Conservation (phyloP, 2,329 filamentous ascomycete species). For the Blumeriella jaapii region DNA sequence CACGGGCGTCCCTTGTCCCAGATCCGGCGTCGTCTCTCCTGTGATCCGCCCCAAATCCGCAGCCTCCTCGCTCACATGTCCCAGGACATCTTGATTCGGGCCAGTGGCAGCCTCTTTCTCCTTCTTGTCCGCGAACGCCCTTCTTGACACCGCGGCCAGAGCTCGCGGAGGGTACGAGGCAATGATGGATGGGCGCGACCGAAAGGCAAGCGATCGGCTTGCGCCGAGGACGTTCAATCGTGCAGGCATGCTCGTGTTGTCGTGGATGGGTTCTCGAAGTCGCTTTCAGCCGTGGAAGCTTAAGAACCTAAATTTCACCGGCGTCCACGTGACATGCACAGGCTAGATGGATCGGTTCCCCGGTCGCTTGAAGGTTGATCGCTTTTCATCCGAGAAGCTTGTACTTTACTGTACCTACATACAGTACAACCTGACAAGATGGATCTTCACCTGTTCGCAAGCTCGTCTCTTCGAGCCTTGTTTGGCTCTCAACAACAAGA, state of each 20-base stretch:
- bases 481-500: too few relatives aligned
- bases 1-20: conserved; percentile 54
- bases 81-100: conserved; percentile 40
- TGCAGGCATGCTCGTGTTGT: conserved; percentile 38
- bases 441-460: too few relatives aligned
- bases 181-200: conserved; percentile 29
- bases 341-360: too few relatives aligned
- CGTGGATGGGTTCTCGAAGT: background rate
- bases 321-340: too few relatives aligned
- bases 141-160: conserved; percentile 16
- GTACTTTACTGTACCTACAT: too few relatives aligned
- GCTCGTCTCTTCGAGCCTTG: too few relatives aligned
- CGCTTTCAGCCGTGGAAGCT: background rate
- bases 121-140: conserved; percentile 25
- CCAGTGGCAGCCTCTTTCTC: conserved; percentile 24
- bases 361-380: background rate
- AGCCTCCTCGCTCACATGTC: conserved; percentile 55
- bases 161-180: conserved; percentile 21
- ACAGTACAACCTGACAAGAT: too few relatives aligned
- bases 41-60: conserved; percentile 46
- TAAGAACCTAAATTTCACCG: background rate
- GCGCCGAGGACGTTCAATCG: conserved; percentile 38
- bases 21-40: conserved; percentile 45
- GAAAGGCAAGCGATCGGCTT: conserved; percentile 32
- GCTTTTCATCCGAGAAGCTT: background rate